phyloP scores from a whole-genome alignment of 2,329 filamentous ascomycete species.

The Pseudofabraea citricarpa region DNA sequence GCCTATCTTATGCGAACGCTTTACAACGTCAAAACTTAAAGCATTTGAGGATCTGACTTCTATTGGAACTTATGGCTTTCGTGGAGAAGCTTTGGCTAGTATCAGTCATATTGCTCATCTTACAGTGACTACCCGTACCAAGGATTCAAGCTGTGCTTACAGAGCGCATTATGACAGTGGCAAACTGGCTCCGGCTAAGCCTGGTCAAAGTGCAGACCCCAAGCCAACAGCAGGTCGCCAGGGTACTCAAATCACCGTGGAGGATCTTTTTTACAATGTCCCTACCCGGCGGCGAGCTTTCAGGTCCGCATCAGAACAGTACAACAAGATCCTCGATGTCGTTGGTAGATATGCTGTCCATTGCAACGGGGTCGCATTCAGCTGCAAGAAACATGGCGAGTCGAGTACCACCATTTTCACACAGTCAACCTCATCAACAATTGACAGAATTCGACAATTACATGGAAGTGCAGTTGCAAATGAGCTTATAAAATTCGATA shows the following conservation, averaged over 20 bases:
- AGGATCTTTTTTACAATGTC: slow-evolving; percentile 96
- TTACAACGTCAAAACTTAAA: slow-evolving; percentile 94
- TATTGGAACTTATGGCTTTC: slow-evolving; percentile 96
- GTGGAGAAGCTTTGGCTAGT: slow-evolving; percentile 91
- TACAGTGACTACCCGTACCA: slow-evolving; percentile 89
- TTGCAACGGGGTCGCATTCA: slow-evolving; percentile 86
- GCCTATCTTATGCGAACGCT: slow-evolving; percentile 87
- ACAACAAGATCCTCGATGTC: slow-evolving; percentile 95
- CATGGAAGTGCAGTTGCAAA: slow-evolving; percentile 81
- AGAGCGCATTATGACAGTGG: slow-evolving; percentile 83
- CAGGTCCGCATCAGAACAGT: slow-evolving; percentile 87
- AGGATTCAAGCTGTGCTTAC: slow-evolving; percentile 84
- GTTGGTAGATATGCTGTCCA: slow-evolving; percentile 92
- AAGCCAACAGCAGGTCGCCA: slow-evolving; percentile 82
- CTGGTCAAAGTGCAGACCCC: slow-evolving; percentile 80
- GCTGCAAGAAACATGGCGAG: slow-evolving; percentile 94
- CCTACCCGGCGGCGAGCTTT: slow-evolving; percentile 86
- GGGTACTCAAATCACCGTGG: slow-evolving; percentile 93
- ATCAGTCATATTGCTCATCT: slow-evolving; percentile 98
- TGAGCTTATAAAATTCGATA: slow-evolving; percentile 74
- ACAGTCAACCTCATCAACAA: slow-evolving; percentile 62
- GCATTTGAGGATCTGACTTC: slow-evolving; percentile 86
- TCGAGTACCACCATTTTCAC: slow-evolving; percentile 78
- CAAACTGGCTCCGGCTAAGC: slow-evolving; percentile 75
- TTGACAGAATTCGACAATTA: slow-evolving; percentile 86